Evolutionary conservation across 441 rosid species (phyloP), one percentile per base, ranked within the genome.

Genomic region (Populus hybrid): DNA sequence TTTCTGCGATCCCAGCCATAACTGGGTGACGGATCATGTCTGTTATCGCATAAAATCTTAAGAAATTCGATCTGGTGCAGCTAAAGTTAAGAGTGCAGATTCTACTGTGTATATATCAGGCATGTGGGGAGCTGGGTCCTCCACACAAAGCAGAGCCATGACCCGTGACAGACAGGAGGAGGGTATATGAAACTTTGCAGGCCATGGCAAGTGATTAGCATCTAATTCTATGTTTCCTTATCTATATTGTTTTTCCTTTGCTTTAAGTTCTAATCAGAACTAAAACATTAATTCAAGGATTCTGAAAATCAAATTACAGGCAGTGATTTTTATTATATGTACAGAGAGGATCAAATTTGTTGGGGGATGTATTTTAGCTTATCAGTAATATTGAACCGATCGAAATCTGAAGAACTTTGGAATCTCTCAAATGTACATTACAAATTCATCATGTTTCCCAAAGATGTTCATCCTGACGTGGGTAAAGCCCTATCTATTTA

Each of bases 391-490:
- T 30, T 40, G 46, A 40, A 40, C 46, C 46, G 11, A 40, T 8
- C 46, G 46, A 9, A 40, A 9, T 40, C 46, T 9, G 46, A 40
- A 40, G 9, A 7, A 40, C 46, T 40, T 40, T 40, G 46, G 11
- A 40, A n/a, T 70, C 23, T 70, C 9, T 7, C 61, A 40, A 35
- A 70, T 70, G 42, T 16, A 18, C 63, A 7, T 30, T 30, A 30
- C 32, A 30, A 30, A 30, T 30, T 30, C 9, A 38, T 18, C 6
- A 68, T 75, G 32, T 38, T 38, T 38, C 46, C 46, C 46, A 38
- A 38, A 38, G 46, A 38, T 38, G 72, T 63, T 75, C 69, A 69
- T 35, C 82, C 65, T 21, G 6, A 59, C 57, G 4, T 67, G 63
- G 81, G 8, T 35, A 35, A 35, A 38, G 46, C 46, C 12, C 12